These are phyloP conservation scores for Magnusiomyces suaveolens DNA, from an alignment of 1,139 yeast species.

Conservation along the genomic window DNA sequence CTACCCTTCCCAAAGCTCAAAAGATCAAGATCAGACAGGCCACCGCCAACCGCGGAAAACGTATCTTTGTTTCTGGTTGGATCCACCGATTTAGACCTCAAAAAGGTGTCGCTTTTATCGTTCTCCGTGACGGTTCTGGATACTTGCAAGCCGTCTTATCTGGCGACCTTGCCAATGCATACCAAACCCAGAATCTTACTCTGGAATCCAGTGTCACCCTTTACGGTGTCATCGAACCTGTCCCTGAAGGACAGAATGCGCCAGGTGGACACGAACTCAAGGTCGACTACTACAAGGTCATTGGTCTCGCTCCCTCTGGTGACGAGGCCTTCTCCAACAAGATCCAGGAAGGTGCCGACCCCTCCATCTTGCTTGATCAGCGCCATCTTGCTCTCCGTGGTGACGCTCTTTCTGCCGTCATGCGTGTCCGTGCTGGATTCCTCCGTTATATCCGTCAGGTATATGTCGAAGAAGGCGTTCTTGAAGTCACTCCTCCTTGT, in stretches of 20 bases:
- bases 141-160: conserved; percentile 75
- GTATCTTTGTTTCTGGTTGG: conserved; percentile 88
- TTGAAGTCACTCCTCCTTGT: conserved; percentile 97
- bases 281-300: conserved; percentile 79
- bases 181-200: conserved; percentile 74
- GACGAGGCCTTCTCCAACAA: conserved; percentile 92
- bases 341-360: conserved; percentile 89
- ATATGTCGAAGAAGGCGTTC: conserved; percentile 61
- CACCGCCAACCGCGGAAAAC: conserved; percentile 42
- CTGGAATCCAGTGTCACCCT: conserved; percentile 75
- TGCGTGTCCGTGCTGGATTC: conserved; percentile 86
- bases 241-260: conserved; percentile 94
- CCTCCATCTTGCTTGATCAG: conserved; percentile 82
- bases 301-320: conserved; percentile 94
- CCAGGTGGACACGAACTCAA: conserved; percentile 95
- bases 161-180: conserved; percentile 88
- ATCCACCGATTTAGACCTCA: conserved; percentile 87
- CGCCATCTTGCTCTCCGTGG: conserved; percentile 95
- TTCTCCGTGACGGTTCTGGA: conserved; percentile 93
- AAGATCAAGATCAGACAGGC: conserved; percentile 55
- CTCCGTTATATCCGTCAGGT: conserved; percentile 67
- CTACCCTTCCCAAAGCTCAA: conserved; percentile 57
- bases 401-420: conserved; percentile 84
- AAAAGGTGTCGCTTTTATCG: conserved; percentile 84
- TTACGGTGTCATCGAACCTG: conserved; percentile 67